These are phyloP conservation scores for Babesia caballi DNA, from an alignment of 169 alveolate species.

Conservation along the genomic window DNA sequence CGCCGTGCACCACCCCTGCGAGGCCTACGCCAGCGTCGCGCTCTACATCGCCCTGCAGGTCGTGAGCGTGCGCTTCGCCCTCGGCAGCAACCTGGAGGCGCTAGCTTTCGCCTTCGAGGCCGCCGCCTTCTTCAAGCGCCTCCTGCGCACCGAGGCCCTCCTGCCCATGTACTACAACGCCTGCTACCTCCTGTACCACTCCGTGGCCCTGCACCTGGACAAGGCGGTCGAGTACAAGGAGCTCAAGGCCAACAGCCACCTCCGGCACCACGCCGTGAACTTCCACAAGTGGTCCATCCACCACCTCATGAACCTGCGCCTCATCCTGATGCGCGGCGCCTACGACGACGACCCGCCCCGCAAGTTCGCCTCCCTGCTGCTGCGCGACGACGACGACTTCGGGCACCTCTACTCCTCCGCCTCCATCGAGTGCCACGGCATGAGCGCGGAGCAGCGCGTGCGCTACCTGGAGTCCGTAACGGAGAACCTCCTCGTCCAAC, in stretches of 20 bases:
- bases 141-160: background rate
- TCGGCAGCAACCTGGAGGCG: constrained; percentile 14
- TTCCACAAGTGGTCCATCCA: constrained; percentile 50
- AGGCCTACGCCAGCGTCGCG: constrained; percentile 39
- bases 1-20: background rate
- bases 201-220: constrained; percentile 51
- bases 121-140: constrained; percentile 8
- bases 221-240: constrained; percentile 5
- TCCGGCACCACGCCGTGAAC: constrained; percentile 36
- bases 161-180: constrained; percentile 43
- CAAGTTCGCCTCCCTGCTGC: constrained; percentile 8
- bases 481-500: background rate
- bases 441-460: background rate
- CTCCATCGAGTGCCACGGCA: background rate
- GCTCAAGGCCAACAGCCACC: constrained; percentile 11
- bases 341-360: background rate
- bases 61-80: constrained; percentile 20
- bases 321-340: background rate
- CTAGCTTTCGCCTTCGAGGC: constrained; percentile 33
- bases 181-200: constrained; percentile 20
- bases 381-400: constrained; percentile 46
- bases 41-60: constrained; percentile 33
- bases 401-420: background rate
- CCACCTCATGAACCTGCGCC: constrained; percentile 14
- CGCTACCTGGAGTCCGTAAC: constrained; percentile 9